Percentiles rank a stretch among this genome's conserved stretches.
Evolutionary conservation across 129 eudicot genomes (phyloP).

Genomic region (Apium graveolens): DNA sequence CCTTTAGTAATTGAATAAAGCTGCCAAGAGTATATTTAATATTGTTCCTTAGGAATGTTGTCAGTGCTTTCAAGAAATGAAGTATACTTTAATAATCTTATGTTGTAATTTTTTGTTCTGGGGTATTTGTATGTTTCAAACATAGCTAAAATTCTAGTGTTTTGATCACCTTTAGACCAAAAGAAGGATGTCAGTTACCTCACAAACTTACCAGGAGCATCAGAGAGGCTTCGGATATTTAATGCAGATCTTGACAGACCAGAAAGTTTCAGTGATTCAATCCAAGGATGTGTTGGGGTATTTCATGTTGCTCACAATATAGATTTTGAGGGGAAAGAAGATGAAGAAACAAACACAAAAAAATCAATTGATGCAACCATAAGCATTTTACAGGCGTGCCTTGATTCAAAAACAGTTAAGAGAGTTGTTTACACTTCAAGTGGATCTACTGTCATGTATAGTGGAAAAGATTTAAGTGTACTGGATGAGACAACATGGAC

Average conservation of each 20-base stretch:
- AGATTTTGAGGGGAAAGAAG: slow-evolving; percentile 16
- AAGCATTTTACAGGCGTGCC: slow-evolving; percentile 29
- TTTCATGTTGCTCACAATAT: slow-evolving; percentile 38
- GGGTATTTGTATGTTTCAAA: neutral
- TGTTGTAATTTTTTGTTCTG: neutral
- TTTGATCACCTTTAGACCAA: slow-evolving; percentile 8
- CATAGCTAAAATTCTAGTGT: neutral
- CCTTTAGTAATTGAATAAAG: neutral
- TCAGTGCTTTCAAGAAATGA: neutral
- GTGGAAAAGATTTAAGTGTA: too few relatives aligned
- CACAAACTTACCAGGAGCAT: slow-evolving; percentile 32
- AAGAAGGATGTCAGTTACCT: slow-evolving; percentile 31
- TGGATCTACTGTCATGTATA: too few relatives aligned
- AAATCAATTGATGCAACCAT: slow-evolving; percentile 8
- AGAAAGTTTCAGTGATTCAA: slow-evolving; percentile 19
- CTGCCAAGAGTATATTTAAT: neutral
- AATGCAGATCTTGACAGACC: slow-evolving; percentile 31
- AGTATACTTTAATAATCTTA: neutral
- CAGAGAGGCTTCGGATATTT: slow-evolving; percentile 26
- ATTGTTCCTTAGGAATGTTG: neutral
- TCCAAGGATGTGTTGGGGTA: slow-evolving; percentile 36
- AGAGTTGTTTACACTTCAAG: too few relatives aligned
- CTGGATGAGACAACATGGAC: too few relatives aligned
- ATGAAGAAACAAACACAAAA: slow-evolving; percentile 19
- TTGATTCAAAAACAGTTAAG: too few relatives aligned